phyloP scores from a whole-genome alignment of 495 filamentous ascomycete species.

The Penicillium atrosanguineum region DNA sequence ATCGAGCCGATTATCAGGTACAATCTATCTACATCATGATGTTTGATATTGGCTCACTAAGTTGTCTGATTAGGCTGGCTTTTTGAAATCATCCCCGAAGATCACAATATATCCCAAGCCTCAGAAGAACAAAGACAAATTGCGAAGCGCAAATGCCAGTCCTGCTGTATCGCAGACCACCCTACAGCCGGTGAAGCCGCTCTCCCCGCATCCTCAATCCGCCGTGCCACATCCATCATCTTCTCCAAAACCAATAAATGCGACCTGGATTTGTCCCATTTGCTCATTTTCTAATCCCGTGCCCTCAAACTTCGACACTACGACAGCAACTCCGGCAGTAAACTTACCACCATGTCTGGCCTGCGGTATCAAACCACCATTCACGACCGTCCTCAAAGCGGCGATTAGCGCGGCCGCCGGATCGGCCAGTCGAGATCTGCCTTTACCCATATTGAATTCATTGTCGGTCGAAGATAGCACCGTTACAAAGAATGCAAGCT shows the following conservation, averaged over 20 bases:
- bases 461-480: slow-evolving; percentile 10
- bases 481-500: slow-evolving; percentile 7
- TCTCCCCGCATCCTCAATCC: slow-evolving; percentile 26
- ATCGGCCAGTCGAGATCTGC: slow-evolving; percentile 39
- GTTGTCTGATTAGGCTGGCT: slow-evolving; percentile 64
- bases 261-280: slow-evolving; percentile 97
- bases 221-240: slow-evolving; percentile 17
- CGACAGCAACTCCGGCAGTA: slow-evolving; percentile 69
- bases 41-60: slow-evolving; percentile 3
- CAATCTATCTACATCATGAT: slow-evolving; percentile 14
- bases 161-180: slow-evolving; percentile 29
- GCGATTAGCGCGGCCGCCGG: slow-evolving; percentile 59
- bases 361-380: slow-evolving; percentile 89
- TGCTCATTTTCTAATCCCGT: slow-evolving; percentile 97
- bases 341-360: slow-evolving; percentile 83
- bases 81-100: slow-evolving; percentile 93
- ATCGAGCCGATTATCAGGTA: slow-evolving; percentile 89
- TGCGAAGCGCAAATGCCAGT: slow-evolving; percentile 33
- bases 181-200: slow-evolving; percentile 18
- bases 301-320: slow-evolving; percentile 86
- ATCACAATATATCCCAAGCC: slow-evolving; percentile 81
- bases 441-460: slow-evolving; percentile 18
- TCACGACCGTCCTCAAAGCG: slow-evolving; percentile 79
- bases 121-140: slow-evolving; percentile 51
- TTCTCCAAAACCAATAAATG: slow-evolving; percentile 44